Conservation (phyloP, 768 basidiomycete genomes). For the Lyophyllum shimeji region DNA sequence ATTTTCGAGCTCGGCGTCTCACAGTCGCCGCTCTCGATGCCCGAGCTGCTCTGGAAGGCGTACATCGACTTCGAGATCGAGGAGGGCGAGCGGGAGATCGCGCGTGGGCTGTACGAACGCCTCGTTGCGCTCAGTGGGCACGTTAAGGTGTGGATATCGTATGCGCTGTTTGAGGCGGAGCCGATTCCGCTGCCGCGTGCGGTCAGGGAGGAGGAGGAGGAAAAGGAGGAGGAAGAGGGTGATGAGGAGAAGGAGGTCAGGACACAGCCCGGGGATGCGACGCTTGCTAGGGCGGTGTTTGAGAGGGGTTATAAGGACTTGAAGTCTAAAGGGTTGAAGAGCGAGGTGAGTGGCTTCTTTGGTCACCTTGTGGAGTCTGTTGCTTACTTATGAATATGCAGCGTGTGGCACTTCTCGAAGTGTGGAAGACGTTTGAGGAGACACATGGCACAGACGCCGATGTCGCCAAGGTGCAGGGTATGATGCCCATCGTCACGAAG, state of each 20-base stretch:
- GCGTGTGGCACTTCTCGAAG: slow-evolving; percentile 90
- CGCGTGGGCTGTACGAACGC: slow-evolving; percentile 86
- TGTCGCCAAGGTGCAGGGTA: slow-evolving; percentile 78
- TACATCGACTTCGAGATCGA: slow-evolving; percentile 97
- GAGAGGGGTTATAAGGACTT: slow-evolving; percentile 87
- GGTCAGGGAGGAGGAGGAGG: slow-evolving; percentile 71
- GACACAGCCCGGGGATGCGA: slow-evolving; percentile 70
- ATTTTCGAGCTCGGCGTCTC: slow-evolving; percentile 92
- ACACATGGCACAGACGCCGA: slow-evolving; percentile 72
- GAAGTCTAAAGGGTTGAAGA: slow-evolving; percentile 77
- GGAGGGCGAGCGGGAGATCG: slow-evolving; percentile 86
- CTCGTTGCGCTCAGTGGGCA: slow-evolving; percentile 85
- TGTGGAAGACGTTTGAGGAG: slow-evolving; percentile 95
- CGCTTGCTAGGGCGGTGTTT: slow-evolving; percentile 75
- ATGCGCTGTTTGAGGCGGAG: slow-evolving; percentile 88
- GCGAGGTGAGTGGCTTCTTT: slow-evolving; percentile 60
- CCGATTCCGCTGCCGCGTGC: slow-evolving; percentile 64
- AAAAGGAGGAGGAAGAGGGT: slow-evolving; percentile 66
- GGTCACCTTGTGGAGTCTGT: neutral
- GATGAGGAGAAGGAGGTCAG: slow-evolving; percentile 58
- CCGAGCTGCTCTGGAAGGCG: slow-evolving; percentile 91
- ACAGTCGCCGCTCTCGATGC: slow-evolving; percentile 88
- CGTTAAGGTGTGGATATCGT: slow-evolving; percentile 97
- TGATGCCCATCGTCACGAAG: slow-evolving; percentile 93
- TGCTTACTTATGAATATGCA: slow-evolving; percentile 27